These are phyloP conservation scores for Aspergillus nidulans DNA, from an alignment of 495 filamentous ascomycete species.

Conservation along the genomic window DNA sequence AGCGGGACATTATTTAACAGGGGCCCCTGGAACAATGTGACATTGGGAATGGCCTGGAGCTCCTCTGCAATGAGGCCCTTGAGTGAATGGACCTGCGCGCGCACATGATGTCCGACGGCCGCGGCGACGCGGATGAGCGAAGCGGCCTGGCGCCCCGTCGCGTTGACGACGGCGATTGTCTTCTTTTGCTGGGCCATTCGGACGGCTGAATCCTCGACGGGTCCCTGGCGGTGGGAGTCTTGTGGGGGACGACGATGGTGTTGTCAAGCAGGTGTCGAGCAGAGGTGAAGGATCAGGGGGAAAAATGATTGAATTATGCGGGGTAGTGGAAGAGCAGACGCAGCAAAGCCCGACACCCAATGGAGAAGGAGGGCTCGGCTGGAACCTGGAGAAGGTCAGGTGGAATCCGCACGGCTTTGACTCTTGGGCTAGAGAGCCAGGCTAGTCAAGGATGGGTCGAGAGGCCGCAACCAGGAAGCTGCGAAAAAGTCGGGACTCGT, in stretches of 20 bases:
- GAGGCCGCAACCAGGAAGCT: neutral
- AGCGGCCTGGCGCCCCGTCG: conserved; percentile 86
- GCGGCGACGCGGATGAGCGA: conserved; percentile 89
- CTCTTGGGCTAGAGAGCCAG: no score
- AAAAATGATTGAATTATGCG: conserved; percentile 17
- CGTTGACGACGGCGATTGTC: conserved; percentile 89
- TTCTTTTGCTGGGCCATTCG: conserved; percentile 53
- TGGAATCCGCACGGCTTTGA: conserved; percentile 10
- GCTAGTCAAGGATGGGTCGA: conserved; percentile 10
- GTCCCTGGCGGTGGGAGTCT: neutral
- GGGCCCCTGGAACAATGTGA: conserved; percentile 75
- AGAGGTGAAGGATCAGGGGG: conserved; percentile 4
- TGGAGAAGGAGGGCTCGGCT: conserved; percentile 10
- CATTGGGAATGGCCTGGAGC: conserved; percentile 73
- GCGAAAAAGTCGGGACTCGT: neutral
- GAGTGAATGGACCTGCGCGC: conserved; percentile 80
- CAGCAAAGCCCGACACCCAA: conserved; percentile 8
- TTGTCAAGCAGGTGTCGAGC: conserved; percentile 1
- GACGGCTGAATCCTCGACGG: conserved; percentile 7
- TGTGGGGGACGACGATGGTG: neutral
- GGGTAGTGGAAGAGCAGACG: conserved; percentile 15
- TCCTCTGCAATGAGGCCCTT: conserved; percentile 81
- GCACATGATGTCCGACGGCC: conserved; percentile 85
- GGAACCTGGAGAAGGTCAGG: conserved; percentile 18
- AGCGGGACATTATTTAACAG: conserved; percentile 66